Evolutionary conservation across 257 asterid genomes (phyloP).

Genomic region (Verbascum thapsus): DNA sequence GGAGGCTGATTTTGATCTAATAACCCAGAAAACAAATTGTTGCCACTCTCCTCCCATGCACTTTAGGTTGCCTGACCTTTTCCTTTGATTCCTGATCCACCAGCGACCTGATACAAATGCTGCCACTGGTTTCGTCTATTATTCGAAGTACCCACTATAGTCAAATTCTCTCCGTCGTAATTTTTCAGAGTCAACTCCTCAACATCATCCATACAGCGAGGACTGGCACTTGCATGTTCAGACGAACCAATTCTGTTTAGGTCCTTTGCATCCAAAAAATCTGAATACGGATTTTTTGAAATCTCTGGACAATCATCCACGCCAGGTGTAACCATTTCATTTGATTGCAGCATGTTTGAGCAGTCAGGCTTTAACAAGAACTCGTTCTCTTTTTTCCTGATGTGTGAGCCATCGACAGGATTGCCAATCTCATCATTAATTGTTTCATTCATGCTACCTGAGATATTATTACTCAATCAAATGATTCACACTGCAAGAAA

Average conservation of each 20-base stretch:
- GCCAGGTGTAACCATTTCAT: constrained; percentile 68
- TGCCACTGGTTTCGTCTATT: constrained; percentile 64
- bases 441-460: constrained; percentile 47
- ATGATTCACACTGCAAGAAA: constrained; percentile 30
- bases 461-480: constrained; percentile 32
- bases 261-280: constrained; percentile 51
- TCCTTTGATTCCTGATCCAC: constrained; percentile 65
- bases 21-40: constrained; percentile 51
- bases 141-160: constrained; percentile 54
- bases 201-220: constrained; percentile 68
- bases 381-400: constrained; percentile 53
- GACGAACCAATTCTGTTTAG: constrained; percentile 78
- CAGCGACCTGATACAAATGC: constrained; percentile 59
- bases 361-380: constrained; percentile 53
- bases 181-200: constrained; percentile 76
- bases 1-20: constrained; percentile 46
- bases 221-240: constrained; percentile 84
- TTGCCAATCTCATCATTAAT: constrained; percentile 46
- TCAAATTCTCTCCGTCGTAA: constrained; percentile 60
- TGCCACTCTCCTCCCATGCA: constrained; percentile 55
- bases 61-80: constrained; percentile 49
- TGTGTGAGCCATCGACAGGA: constrained; percentile 44
- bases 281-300: constrained; percentile 43
- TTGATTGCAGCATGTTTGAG: constrained; percentile 56
- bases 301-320: constrained; percentile 44